Conservation (phyloP, 805 yeast species). For the Schwanniomyces sp. region DNA sequence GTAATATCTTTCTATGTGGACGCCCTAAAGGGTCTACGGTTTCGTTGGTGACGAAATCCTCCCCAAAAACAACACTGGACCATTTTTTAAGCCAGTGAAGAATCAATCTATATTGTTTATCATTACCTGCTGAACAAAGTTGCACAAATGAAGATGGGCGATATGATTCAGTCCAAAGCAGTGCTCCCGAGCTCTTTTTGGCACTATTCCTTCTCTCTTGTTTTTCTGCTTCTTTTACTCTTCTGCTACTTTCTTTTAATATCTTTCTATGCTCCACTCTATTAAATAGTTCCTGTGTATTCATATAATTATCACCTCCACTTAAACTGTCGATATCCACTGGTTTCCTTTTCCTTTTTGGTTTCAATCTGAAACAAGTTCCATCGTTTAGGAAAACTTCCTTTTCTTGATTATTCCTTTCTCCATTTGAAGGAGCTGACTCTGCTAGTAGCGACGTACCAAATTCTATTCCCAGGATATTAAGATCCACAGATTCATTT, state of each 20-base stretch:
- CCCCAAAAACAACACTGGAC: slow-evolving; percentile 32
- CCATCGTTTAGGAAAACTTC: not conserved
- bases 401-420: not conserved
- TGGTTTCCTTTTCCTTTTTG: not conserved
- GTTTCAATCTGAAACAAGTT: slow-evolving; percentile 10
- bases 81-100: slow-evolving; percentile 43
- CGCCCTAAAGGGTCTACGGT: slow-evolving; percentile 31
- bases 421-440: not conserved
- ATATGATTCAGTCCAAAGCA: slow-evolving; percentile 42
- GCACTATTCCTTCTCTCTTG: not conserved
- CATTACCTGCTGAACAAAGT: slow-evolving; percentile 47
- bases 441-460: not conserved
- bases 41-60: slow-evolving; percentile 10
- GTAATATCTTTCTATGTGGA: slow-evolving; percentile 55
- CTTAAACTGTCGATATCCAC: slow-evolving; percentile 1
- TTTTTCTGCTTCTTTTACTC: slow-evolving; percentile 2
- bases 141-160: slow-evolving; percentile 33
- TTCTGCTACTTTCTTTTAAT: slow-evolving; percentile 13
- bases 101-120: slow-evolving; percentile 35
- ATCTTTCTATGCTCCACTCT: slow-evolving; percentile 16
- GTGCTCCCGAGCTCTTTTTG: slow-evolving; percentile 3
- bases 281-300: slow-evolving; percentile 14
- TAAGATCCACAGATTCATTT: not conserved
- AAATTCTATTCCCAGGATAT: not conserved
- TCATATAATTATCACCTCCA: slow-evolving; percentile 1